phyloP scores from a whole-genome alignment of 2,329 filamentous ascomycete genomes.

The Epichloe elymi region DNA sequence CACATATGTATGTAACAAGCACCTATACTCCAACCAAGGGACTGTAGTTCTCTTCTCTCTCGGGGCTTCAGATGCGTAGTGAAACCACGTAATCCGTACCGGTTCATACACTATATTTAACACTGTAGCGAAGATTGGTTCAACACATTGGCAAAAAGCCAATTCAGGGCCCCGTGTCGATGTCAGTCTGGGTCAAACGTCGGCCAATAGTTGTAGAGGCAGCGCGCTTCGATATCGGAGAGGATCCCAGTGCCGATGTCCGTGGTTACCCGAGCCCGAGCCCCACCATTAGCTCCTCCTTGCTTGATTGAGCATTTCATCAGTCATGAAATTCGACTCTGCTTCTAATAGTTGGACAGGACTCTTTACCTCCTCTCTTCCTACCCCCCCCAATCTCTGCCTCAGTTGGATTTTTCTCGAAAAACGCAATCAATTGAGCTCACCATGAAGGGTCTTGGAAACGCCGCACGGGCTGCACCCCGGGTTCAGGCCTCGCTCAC shows the following conservation, averaged over 20 bases:
- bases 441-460: slow-evolving; percentile 20
- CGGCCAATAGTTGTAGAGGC: too few relatives aligned
- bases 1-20: not conserved
- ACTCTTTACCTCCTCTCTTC: slow-evolving; percentile 3
- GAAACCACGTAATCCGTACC: not conserved
- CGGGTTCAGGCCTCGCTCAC: slow-evolving; percentile 10
- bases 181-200: too few relatives aligned
- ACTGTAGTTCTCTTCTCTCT: not conserved
- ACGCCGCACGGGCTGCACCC: slow-evolving; percentile 18
- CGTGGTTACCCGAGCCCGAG: slow-evolving; percentile 15
- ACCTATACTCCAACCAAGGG: not conserved
- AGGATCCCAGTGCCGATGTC: slow-evolving; percentile 2
- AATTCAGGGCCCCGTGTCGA: too few relatives aligned
- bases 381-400: slow-evolving; percentile 1
- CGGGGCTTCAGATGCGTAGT: not conserved
- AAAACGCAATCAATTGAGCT: slow-evolving; percentile 1
- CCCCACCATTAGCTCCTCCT: slow-evolving; percentile 10
- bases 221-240: slow-evolving; percentile 12
- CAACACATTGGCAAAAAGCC: too few relatives aligned
- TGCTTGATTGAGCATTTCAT: slow-evolving; percentile 8
- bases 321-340: slow-evolving; percentile 5
- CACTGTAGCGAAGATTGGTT: too few relatives aligned
- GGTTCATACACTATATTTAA: too few relatives aligned
- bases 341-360: slow-evolving; percentile 1
- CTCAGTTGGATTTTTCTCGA: slow-evolving; percentile 1